These are phyloP conservation scores for Hymenoscyphus albidus DNA, from an alignment of 2,329 filamentous ascomycete species.

Conservation along the genomic window DNA sequence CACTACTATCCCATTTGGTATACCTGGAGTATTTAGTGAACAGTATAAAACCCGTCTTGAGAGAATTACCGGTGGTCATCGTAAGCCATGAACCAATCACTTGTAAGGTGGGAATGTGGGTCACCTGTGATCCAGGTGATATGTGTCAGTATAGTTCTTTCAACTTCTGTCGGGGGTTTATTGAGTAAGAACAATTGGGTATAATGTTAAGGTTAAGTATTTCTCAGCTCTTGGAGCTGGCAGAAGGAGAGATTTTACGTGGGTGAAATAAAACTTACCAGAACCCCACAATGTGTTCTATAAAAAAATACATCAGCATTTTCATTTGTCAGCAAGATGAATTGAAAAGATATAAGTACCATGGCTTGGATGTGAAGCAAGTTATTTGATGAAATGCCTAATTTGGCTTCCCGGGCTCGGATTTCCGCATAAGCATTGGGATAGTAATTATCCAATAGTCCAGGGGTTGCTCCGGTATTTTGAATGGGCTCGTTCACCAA, in stretches of 20 bases:
- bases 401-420: slow-evolving; percentile 43
- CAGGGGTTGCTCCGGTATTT: slow-evolving; percentile 34
- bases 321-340: background rate
- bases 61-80: slow-evolving; percentile 40
- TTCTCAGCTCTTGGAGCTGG: too few species aligned
- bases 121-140: slow-evolving; percentile 29
- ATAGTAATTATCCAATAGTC: slow-evolving; percentile 45
- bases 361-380: slow-evolving; percentile 52
- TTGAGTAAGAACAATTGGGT: too few species aligned
- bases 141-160: too few species aligned
- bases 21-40: slow-evolving; percentile 39
- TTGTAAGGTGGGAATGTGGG: slow-evolving; percentile 7
- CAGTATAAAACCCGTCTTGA: background rate
- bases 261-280: slow-evolving; percentile 31
- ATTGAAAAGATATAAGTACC: slow-evolving; percentile 16
- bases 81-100: slow-evolving; percentile 45
- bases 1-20: slow-evolving; percentile 48
- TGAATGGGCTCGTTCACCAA: slow-evolving; percentile 55
- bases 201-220: too few species aligned
- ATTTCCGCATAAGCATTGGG: slow-evolving; percentile 41
- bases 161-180: too few species aligned
- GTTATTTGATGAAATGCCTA: slow-evolving; percentile 41
- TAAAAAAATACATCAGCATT: background rate
- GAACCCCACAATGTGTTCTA: slow-evolving; percentile 50
- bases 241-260: too few species aligned